Evolutionary conservation across 1,284 basidiomycete genomes (phyloP), one percentile per base, ranked within the genome.

Genomic region (Cryptococcus sp.): DNA sequence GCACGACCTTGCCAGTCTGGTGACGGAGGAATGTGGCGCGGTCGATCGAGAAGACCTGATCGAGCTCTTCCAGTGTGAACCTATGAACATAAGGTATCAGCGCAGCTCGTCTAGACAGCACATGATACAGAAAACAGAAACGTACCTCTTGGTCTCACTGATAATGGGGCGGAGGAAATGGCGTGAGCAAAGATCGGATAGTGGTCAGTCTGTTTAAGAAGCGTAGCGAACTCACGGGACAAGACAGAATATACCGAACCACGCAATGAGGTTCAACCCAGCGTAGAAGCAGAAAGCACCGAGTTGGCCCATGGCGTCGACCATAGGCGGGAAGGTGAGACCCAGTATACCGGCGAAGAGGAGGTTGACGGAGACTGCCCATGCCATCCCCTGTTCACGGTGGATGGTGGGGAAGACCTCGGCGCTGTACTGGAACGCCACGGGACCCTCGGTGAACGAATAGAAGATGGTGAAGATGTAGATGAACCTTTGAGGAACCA

Each of bases 391-490:
- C 52, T 80, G 72, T 65, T 84, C 82, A 61, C 82, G 78, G 41
- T 81, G 78, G 40, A 76, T 78, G 4, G 81, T 74, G 27, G 81
- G 81, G 77, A 81, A 83, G 5, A 80, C 81, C 66, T 82, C 81
- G 43, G 82, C 81, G 8, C 78, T 79, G 69, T 83, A 83, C 23
- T 69, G 67, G 67, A 78, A 78, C 0, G 89, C 88, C 3, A 91
- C 90, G 7, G 91, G 90, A 0, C 90, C 89, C 76, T 89, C 88
- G 23, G 88, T 88, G 3, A 73, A 59, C 0, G 68, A 71, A 57
- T 76, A 76, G 30, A 71, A 69, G 52, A 69, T 68, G 51, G 74
- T 68, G 65, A 73, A 88, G 83, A 76, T 39, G 65, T 76, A 75
- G 62, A 88, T 83, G 50, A 86, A 85, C 50, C 66, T 66, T 50